phyloP scores from a whole-genome alignment of 2,329 filamentous ascomycete species.

The Xylaria sp. region DNA sequence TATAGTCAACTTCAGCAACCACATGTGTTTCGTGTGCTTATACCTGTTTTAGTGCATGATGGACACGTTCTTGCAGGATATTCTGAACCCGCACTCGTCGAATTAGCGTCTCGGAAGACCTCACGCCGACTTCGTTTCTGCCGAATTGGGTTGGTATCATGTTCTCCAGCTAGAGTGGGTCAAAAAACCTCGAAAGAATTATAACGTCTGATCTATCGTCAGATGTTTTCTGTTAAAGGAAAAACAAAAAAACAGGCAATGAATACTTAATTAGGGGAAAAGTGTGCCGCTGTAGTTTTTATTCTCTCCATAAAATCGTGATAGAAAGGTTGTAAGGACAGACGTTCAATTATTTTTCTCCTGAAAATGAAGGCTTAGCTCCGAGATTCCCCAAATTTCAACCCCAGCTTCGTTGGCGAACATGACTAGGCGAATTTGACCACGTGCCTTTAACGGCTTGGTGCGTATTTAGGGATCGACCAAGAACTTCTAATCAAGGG shows the following conservation, averaged over 20 bases:
- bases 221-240: neutral
- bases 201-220: neutral
- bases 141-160: slow-evolving; percentile 31
- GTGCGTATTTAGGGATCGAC: neutral
- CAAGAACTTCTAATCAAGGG: slow-evolving; percentile 3
- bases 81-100: neutral
- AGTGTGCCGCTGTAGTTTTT: neutral
- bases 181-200: neutral
- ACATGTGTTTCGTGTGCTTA: neutral
- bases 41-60: neutral
- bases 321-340: neutral
- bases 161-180: neutral
- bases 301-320: neutral
- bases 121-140: slow-evolving; percentile 40
- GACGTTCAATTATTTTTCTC: neutral
- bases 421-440: neutral
- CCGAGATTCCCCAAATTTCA: slow-evolving; percentile 32
- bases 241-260: neutral
- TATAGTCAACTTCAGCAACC: neutral
- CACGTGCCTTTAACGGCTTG: neutral
- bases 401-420: slow-evolving; percentile 25
- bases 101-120: slow-evolving; percentile 39
- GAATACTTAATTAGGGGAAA: neutral
- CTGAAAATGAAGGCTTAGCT: neutral
- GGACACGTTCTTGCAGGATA: neutral